phyloP scores from a whole-genome alignment of 177 flowering plant species.

The Tripterygium wilfordii region DNA sequence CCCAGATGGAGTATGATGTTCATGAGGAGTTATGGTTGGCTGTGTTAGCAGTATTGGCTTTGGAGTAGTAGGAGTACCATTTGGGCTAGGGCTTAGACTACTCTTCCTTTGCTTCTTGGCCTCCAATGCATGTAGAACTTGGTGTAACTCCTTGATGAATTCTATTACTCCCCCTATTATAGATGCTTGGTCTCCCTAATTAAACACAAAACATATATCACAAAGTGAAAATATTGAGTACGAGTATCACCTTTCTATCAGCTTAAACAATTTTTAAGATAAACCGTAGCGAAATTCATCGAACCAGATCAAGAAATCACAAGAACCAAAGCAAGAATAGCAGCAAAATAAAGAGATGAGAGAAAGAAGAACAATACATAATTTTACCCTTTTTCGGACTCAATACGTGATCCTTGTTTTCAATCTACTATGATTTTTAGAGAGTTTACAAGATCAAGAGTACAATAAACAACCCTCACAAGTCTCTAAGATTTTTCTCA shows the following conservation, averaged over 20 bases:
- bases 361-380: background rate
- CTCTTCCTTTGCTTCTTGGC: constrained; percentile 75
- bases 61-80: constrained; percentile 33
- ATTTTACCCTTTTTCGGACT: no score
- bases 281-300: no score
- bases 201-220: background rate
- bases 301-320: no score
- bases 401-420: no score
- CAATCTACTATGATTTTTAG: no score
- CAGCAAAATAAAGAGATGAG: background rate
- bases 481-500: no score
- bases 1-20: constrained; percentile 19
- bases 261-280: no score
- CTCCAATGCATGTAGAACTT: constrained; percentile 67
- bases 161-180: constrained; percentile 90
- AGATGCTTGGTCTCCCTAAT: constrained; percentile 94
- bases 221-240: background rate
- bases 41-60: constrained; percentile 4
- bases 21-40: constrained; percentile 16
- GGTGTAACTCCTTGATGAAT: constrained; percentile 94
- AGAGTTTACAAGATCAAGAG: no score
- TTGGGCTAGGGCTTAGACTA: constrained; percentile 73
- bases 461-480: no score
- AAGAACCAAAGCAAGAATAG: background rate
- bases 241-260: no score